Evolutionary conservation across 2,329 filamentous ascomycete genomes (phyloP), one percentile per base, ranked within the genome.

Genomic region (Epicoccum nigrum): DNA sequence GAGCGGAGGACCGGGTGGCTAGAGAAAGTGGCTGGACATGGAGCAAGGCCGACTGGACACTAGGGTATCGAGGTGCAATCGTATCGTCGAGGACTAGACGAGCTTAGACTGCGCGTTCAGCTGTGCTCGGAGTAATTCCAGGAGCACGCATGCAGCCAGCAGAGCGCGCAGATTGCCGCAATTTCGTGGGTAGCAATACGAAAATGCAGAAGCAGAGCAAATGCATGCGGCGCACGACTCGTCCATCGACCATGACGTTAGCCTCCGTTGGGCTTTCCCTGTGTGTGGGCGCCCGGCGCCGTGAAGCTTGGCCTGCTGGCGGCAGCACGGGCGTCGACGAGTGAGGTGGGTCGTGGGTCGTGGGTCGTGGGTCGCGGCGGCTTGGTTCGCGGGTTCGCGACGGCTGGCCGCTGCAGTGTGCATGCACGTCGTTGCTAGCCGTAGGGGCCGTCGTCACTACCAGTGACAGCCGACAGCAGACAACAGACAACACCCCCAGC

Each of bases 1-100:
- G 49, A n/a, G n/a, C n/a, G 42, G 35, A 42, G 49, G 12, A 30
- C 31, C 49, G 49, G 49, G 32, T 51, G 49, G 43, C 42, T 42
- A 41, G 43, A 46, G 48, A 41, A 37, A 46, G 48, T 41, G 48
- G 47, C 43, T 42, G 41, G 49, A 47, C 31, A 17, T 37, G 19
- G 43, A 46, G 21, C 6, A 6, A 25, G 9, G 23, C 23, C 6
- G 23, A 25, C 23, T 25, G 37, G 43, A 12, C 20, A 30, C 28
- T 30, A 11, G 33, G 40, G 4, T 21, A 19, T 17, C 31, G 27
- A 38, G 34, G 21, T 25, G 27, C 27, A 27, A 27, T 27, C 23
- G 11, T 13, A 34, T 35, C 34, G 34, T 35, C 11, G 40, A 34
- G 5, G 30, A 7, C 11, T 20, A 7, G 33, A 20, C 30, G 27